Evolutionary conservation across 345 rosid genomes (phyloP).

Genomic region (Gossypium ekmanianum): DNA sequence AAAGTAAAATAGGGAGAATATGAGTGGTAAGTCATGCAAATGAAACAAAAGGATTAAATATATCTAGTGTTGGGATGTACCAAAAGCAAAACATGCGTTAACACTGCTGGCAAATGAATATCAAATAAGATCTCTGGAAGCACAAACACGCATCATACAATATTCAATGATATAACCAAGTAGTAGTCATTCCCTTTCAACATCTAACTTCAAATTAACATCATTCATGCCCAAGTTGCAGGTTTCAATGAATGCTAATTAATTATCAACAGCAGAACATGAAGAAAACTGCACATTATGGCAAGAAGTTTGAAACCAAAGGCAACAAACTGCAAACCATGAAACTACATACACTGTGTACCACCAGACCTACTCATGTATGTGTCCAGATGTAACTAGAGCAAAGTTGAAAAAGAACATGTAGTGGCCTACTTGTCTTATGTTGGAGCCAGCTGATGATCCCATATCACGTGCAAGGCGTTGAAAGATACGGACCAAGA

Average conservation of each 20-base stretch:
- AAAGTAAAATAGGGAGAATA: not conserved
- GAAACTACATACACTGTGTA: not conserved
- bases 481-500: conserved; percentile 81
- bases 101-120: not conserved
- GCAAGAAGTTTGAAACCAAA: not conserved
- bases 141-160: not conserved
- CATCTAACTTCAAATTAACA: not conserved
- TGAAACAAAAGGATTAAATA: not conserved
- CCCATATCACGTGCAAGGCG: conserved; percentile 93
- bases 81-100: not conserved
- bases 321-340: not conserved
- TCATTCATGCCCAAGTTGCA: not conserved
- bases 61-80: not conserved
- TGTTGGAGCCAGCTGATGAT: conserved; percentile 68
- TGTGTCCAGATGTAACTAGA: not conserved
- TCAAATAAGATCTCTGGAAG: not conserved
- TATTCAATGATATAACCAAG: not conserved
- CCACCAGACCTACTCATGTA: not conserved
- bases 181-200: not conserved
- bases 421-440: conserved; percentile 69
- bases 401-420: not conserved
- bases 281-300: not conserved
- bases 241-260: not conserved
- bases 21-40: not conserved
- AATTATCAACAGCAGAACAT: not conserved